Evolutionary conservation across 345 rosid genomes (phyloP).

Genomic region (Camelina neglecta): DNA sequence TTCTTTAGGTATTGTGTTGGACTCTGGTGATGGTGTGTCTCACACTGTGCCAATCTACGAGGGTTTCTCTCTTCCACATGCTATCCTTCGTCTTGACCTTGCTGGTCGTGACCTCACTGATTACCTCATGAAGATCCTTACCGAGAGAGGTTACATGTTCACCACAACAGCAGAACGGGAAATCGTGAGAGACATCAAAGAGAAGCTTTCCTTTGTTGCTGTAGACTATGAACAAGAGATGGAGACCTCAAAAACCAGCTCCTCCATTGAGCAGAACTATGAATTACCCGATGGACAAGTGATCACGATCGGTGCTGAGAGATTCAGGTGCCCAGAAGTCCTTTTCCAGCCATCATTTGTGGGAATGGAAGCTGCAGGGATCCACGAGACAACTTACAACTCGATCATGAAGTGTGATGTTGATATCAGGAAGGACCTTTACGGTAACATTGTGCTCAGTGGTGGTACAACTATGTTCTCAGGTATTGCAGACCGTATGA

Average conservation of each 20-base stretch:
- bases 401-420: slow-evolving; percentile 90
- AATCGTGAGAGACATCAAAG: slow-evolving; percentile 91
- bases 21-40: slow-evolving; percentile 60
- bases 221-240: slow-evolving; percentile 84
- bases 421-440: slow-evolving; percentile 81
- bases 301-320: slow-evolving; percentile 83
- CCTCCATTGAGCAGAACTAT: slow-evolving; percentile 77
- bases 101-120: slow-evolving; percentile 61
- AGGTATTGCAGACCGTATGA: slow-evolving; percentile 83
- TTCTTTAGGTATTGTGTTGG: slow-evolving; percentile 54
- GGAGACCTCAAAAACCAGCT: slow-evolving; percentile 76
- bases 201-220: slow-evolving; percentile 77
- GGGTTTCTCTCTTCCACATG: slow-evolving; percentile 64
- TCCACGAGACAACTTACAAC: slow-evolving; percentile 83
- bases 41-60: slow-evolving; percentile 67
- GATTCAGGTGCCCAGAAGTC: slow-evolving; percentile 86
- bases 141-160: slow-evolving; percentile 55
- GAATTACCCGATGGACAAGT: slow-evolving; percentile 85
- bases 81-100: slow-evolving; percentile 60
- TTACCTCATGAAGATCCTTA: slow-evolving; percentile 58
- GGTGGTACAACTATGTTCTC: slow-evolving; percentile 91
- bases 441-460: slow-evolving; percentile 82
- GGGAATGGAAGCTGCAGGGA: slow-evolving; percentile 89
- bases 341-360: slow-evolving; percentile 87
- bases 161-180: slow-evolving; percentile 89